A percentile compares a stretch with the other conserved stretches of the same genome.
phyloP scores from a whole-genome alignment of 2,329 filamentous ascomycete genomes.

The Hymenoscyphus repandus region DNA sequence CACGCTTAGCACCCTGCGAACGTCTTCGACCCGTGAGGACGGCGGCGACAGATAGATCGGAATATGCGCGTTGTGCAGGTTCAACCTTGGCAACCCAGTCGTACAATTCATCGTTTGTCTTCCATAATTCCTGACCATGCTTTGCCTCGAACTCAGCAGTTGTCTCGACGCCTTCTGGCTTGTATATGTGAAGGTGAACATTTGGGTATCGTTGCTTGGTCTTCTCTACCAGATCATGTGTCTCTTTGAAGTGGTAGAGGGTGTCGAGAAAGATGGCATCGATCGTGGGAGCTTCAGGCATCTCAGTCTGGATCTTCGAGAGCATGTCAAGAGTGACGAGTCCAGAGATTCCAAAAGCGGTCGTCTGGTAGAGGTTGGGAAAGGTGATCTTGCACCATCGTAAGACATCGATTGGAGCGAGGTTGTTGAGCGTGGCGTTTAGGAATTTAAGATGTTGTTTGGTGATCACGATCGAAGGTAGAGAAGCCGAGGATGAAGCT shows the following conservation, averaged over 20 bases:
- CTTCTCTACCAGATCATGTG: constrained; percentile 65
- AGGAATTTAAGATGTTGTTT: constrained; percentile 84
- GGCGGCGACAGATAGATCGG: constrained; percentile 79
- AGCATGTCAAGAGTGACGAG: constrained; percentile 83
- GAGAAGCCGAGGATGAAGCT: constrained; percentile 52
- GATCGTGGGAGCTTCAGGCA: constrained; percentile 53
- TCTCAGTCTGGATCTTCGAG: constrained; percentile 63
- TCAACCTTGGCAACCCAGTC: constrained; percentile 98
- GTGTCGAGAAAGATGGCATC: constrained; percentile 80
- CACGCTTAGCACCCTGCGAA: constrained; percentile 89
- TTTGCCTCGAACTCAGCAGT: constrained; percentile 72
- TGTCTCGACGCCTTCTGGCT: constrained; percentile 70
- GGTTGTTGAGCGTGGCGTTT: constrained; percentile 81
- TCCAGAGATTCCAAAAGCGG: constrained; percentile 75
- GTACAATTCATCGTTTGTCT: constrained; percentile 81
- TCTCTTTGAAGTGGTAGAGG: constrained; percentile 76
- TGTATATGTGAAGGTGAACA: constrained; percentile 82
- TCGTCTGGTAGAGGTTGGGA: constrained; percentile 83
- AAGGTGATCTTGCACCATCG: constrained; percentile 89
- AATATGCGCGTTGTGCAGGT: constrained; percentile 86
- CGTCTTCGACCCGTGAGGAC: constrained; percentile 88
- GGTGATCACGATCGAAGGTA: constrained; percentile 80
- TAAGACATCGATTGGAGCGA: constrained; percentile 86
- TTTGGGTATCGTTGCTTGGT: constrained; percentile 73
- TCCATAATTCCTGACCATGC: constrained; percentile 81